A percentile compares a stretch with the other conserved stretches of the same genome.
Conservation (phyloP, 1,284 basidiomycete genomes). For the Cryptococcus neoformans region DNA sequence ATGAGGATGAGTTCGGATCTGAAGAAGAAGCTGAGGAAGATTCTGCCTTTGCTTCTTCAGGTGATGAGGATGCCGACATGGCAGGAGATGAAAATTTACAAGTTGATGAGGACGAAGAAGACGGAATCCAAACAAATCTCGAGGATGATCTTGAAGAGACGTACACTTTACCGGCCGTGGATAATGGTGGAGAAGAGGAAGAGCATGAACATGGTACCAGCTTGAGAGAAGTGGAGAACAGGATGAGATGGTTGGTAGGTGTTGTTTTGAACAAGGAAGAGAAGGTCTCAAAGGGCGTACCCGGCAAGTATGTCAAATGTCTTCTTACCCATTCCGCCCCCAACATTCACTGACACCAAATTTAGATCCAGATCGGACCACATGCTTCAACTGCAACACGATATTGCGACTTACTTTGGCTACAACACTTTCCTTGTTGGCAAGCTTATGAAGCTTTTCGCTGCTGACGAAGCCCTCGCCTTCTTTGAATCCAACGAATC, state of each 20-base stretch:
- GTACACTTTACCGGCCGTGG: conserved; percentile 75
- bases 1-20: conserved; percentile 33
- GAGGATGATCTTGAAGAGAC: conserved; percentile 61
- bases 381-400: conserved; percentile 77
- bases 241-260: conserved; percentile 84
- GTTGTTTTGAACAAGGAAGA: conserved; percentile 74
- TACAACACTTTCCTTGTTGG: conserved; percentile 96
- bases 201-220: conserved; percentile 67
- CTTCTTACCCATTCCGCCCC: no score
- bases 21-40: conserved; percentile 53
- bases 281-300: conserved; percentile 52
- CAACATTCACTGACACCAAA: conserved; percentile 4
- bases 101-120: conserved; percentile 48
- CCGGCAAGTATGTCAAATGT: conserved; percentile 55
- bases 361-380: conserved; percentile 82
- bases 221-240: conserved; percentile 76
- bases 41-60: conserved; percentile 42
- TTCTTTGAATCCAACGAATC: conserved; percentile 99
- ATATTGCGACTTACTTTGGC: conserved; percentile 93
- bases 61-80: conserved; percentile 53
- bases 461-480: conserved; percentile 92
- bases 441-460: conserved; percentile 92
- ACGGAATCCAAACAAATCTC: conserved; percentile 49
- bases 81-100: conserved; percentile 27
- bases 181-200: conserved; percentile 75